These are phyloP conservation scores for Ophiostoma australiae DNA, from an alignment of 2,329 filamentous ascomycete species.

Conservation along the genomic window DNA sequence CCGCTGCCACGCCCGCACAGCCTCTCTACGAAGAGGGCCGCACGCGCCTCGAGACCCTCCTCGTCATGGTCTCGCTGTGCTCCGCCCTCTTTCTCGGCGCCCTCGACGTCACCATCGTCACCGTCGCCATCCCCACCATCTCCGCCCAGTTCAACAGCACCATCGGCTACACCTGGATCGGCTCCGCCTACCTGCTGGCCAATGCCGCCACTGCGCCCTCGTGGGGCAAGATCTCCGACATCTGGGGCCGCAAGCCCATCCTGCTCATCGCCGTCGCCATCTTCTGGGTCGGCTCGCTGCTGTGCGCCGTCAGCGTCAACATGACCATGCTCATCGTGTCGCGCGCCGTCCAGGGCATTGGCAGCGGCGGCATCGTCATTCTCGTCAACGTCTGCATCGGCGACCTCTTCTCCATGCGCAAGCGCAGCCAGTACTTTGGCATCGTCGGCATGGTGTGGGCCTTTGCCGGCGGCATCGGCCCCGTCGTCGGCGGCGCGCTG, in stretches of 20 bases:
- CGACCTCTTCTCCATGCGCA: slow-evolving; percentile 49
- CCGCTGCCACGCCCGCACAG: not conserved
- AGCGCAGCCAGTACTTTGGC: slow-evolving; percentile 51
- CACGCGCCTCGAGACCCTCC: slow-evolving; percentile 33
- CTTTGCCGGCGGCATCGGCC: slow-evolving; percentile 60
- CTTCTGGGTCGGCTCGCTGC: slow-evolving; percentile 49
- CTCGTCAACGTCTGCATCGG: slow-evolving; percentile 52
- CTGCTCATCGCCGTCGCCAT: slow-evolving; percentile 44
- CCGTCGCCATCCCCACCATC: slow-evolving; percentile 59
- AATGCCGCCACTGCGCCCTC: slow-evolving; percentile 62
- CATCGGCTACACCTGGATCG: slow-evolving; percentile 72
- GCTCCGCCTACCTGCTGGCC: slow-evolving; percentile 65
- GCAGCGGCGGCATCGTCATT: slow-evolving; percentile 48
- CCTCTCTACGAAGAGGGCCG: slow-evolving; percentile 30
- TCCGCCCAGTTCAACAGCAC: slow-evolving; percentile 54
- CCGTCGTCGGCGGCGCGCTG: slow-evolving; percentile 57
- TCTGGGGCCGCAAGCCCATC: slow-evolving; percentile 54
- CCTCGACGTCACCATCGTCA: slow-evolving; percentile 54
- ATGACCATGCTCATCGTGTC: slow-evolving; percentile 46
- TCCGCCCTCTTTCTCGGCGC: slow-evolving; percentile 43
- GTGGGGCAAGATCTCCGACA: slow-evolving; percentile 62
- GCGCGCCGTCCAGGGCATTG: slow-evolving; percentile 48
- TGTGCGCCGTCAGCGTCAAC: slow-evolving; percentile 44
- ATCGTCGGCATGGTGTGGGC: slow-evolving; percentile 65
- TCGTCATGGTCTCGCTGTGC: slow-evolving; percentile 40